Base-by-base conservation (phyloP, 805 yeast species). In the Candida glaebosa region DNA sequence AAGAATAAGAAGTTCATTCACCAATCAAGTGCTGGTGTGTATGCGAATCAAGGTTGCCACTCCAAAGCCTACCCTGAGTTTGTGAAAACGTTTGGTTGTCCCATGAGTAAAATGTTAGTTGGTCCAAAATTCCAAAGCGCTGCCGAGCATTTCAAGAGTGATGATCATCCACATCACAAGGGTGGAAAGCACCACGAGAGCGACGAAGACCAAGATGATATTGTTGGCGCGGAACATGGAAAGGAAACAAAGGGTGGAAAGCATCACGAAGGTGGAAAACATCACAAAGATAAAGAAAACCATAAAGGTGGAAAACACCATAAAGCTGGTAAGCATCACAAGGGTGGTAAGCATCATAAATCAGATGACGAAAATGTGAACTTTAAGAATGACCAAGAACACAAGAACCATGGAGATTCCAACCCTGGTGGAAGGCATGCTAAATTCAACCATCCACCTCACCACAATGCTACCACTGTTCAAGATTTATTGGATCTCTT, bases 401-500 rank as follows among this genome's bases (percentile, higher is more conserved):
- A 36, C 31, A 20, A 36, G 9, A 9, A 20, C 7, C 32, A 16
- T 16, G 30, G 12, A 9, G 14, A 36, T 36, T 15, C 5, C 19
- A 14, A 20, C 15, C 14, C 9, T 4, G 16, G 12, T 15, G 22
- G 22, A 34, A 14, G 20, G 12, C 18, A 34, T 15, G 30, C 10
- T 34, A 22, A n/a, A 36, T 28, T 28, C 8, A 26, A 16, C 20
- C 34, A 28, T 18, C 28, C 31, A 14, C 44, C 41, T 17, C 26
- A 31, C 10, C 46, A 48, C 17, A 55, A 57, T 38, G 42, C 48
- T 19, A 46, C 56, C 16, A 40, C 42, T 15, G 45, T 64, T 16
- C 40, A 38, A n/a, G 57, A 60, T 9, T 44, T 65, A 35, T 34
- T 65, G 28, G 36, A 44, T n/a, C 40, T 48, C 6, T 56, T 63